Percentiles rank a stretch among this genome's conserved stretches.
These are phyloP conservation scores for Salvia hispanica DNA, from an alignment of 257 asterid species.

Conservation along the genomic window DNA sequence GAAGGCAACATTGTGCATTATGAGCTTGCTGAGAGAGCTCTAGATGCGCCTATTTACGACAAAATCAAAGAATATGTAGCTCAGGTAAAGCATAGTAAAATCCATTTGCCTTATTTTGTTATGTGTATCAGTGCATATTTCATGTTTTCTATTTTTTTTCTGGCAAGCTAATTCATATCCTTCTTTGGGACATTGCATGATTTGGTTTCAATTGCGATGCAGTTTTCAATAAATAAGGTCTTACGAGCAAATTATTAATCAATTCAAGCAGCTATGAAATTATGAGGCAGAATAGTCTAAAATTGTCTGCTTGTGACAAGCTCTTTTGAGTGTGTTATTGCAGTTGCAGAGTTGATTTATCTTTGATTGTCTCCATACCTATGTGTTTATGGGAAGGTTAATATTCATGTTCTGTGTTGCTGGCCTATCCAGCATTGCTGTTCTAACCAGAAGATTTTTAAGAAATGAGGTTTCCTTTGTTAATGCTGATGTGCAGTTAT, in stretches of 20 bases:
- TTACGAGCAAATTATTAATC: background rate
- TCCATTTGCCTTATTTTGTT: background rate
- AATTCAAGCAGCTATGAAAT: background rate
- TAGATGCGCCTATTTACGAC: slow-evolving; percentile 53
- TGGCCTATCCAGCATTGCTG: background rate
- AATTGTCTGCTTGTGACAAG: background rate
- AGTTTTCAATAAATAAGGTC: background rate
- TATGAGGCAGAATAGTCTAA: background rate
- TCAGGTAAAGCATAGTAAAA: slow-evolving; percentile 48
- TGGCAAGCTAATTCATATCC: background rate
- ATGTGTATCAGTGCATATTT: background rate
- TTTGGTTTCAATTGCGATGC: background rate
- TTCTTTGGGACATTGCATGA: slow-evolving; percentile 2
- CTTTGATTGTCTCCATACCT: background rate
- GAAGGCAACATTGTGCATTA: slow-evolving; percentile 64
- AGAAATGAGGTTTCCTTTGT: background rate
- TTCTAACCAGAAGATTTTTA: background rate
- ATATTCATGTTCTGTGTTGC: background rate
- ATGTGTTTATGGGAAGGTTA: background rate
- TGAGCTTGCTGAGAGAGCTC: slow-evolving; percentile 97
- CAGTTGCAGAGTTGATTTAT: background rate
- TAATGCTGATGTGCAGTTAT: background rate
- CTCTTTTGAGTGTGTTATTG: background rate
- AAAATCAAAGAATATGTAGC: slow-evolving; percentile 59
- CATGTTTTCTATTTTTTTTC: background rate